Conservation (phyloP, 129 eudicot species). For the Rutidosis leptorrhynchoides region DNA sequence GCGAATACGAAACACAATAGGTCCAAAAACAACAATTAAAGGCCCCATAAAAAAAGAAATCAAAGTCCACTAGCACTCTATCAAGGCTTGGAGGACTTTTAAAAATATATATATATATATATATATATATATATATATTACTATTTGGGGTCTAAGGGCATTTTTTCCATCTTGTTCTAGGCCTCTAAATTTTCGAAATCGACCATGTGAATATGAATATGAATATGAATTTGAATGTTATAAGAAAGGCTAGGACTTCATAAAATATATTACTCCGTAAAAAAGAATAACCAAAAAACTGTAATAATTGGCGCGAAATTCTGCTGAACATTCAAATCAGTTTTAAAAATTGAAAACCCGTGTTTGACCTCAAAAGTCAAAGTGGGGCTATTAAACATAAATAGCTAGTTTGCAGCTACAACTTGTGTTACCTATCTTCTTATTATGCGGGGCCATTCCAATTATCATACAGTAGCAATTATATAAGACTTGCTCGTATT, state of each 20-base stretch:
- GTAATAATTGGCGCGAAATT: not conserved
- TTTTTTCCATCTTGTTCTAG: too few relatives aligned
- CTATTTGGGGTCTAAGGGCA: too few relatives aligned
- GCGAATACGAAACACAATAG: too few relatives aligned
- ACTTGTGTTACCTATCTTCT: not conserved
- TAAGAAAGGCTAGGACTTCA: not conserved
- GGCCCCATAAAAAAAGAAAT: too few relatives aligned
- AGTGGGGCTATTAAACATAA: not conserved
- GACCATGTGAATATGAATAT: too few relatives aligned
- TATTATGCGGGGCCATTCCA: not conserved
- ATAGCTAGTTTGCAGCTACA: not conserved
- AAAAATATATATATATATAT: too few relatives aligned
- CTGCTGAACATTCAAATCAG: not conserved
- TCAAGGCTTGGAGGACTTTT: too few relatives aligned
- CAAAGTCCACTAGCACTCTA: too few relatives aligned
- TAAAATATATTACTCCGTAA: not conserved
- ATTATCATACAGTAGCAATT: not conserved
- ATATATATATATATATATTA: too few relatives aligned
- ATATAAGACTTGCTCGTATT: not conserved
- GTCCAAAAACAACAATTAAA: too few relatives aligned
- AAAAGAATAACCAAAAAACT: not conserved
- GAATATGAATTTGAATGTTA: not conserved
- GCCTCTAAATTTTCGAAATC: too few relatives aligned
- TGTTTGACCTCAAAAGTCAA: not conserved
- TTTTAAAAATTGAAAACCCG: not conserved